Base-by-base conservation (phyloP, 768 basidiomycete species). In the Tephrocybe sp. region DNA sequence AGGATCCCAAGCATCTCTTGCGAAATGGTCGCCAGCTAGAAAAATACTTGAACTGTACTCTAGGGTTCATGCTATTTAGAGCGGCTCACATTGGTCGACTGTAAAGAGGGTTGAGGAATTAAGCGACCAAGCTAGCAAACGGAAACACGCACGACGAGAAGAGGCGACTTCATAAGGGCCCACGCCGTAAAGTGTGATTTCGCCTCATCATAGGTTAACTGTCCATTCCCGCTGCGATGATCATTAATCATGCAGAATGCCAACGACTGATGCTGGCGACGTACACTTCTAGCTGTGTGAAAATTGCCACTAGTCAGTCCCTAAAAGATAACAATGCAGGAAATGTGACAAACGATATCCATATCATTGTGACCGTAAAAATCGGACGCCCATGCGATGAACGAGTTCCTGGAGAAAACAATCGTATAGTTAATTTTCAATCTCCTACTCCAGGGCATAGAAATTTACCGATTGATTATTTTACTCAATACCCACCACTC, bases 101-200 rank as follows among this genome's bases (percentile, higher is more conserved):
- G 33, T 16, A 13, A 40, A 5, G 39, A 5, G 30, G 51, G n/a
- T 23, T 16, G 16, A 16, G 39, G 16, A 34, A 12, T 20, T 30
- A n/a, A 41, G 35, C 33, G 4, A 12, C 20, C 33, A 39, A n/a
- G 10, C 33, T 22, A 34, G 33, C 8, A 23, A 48, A 47, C 12
- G 32, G 39, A n/a, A 33, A 45, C 8, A 64, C 66, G 33, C 32
- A 74, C 71, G 4, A 58, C 52, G 51, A 87, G 62, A 31, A 87
- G 74, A 1, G 85, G 84, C 0, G 69, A 70, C 60, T 84, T 86
- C 80, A 84, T 77, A 35, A 87, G 62, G 8, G 84, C 84, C 85
- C 85, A 87, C 2, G 83, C 83, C 0, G 84, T 85, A 63, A 85
- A 87, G 60, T 87, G 85, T 1, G 84, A 79, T 65, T 85, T 85